These are phyloP conservation scores for Phialocephala sp. DNA, from an alignment of 2,329 filamentous ascomycete genomes.

Conservation along the genomic window DNA sequence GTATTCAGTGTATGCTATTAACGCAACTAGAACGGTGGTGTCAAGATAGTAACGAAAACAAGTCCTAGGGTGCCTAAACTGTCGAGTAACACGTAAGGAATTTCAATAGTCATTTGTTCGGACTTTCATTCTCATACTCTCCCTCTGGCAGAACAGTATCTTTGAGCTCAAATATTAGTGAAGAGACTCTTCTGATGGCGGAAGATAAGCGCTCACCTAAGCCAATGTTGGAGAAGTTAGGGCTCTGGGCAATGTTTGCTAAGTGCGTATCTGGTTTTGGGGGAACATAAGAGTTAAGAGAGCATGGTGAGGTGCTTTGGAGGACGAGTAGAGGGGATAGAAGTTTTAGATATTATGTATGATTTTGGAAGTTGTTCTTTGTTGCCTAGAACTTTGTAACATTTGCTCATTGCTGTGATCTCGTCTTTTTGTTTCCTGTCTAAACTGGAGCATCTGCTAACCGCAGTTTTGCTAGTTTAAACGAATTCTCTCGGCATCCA, in stretches of 20 bases:
- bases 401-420: too few relatives aligned
- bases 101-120: not conserved
- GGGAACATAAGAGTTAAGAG: not conserved
- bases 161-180: not conserved
- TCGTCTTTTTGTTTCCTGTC: too few relatives aligned
- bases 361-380: not conserved
- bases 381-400: not conserved
- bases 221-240: not conserved
- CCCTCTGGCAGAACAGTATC: not conserved
- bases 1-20: not conserved
- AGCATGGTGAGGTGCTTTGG: not conserved
- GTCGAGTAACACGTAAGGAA: not conserved
- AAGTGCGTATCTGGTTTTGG: not conserved
- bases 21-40: not conserved
- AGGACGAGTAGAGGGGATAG: not conserved
- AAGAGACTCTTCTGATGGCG: not conserved
- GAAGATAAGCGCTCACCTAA: not conserved
- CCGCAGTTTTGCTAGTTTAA: too few relatives aligned
- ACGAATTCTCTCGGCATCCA: too few relatives aligned
- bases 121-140: not conserved
- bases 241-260: slow-evolving; percentile 1
- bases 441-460: too few relatives aligned
- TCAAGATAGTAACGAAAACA: not conserved
- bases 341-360: not conserved
- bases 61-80: not conserved